Conservation (phyloP, 2,329 filamentous ascomycete species). For the Colletotrichum euphorbiae region DNA sequence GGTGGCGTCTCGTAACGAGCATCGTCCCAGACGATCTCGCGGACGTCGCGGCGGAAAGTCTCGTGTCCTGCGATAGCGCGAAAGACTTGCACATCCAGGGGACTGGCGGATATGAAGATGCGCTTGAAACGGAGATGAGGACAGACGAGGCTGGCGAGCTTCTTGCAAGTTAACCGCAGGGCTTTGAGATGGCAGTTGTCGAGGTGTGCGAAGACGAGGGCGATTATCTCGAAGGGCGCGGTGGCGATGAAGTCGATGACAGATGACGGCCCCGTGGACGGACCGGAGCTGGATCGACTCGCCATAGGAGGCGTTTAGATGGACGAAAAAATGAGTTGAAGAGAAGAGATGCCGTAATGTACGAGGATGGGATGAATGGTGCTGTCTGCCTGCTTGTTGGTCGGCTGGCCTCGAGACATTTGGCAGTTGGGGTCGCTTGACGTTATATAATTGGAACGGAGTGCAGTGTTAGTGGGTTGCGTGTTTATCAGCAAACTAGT, state of each 20-base stretch:
- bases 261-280: background rate
- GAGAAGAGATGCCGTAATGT: background rate
- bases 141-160: background rate
- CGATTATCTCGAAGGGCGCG: background rate
- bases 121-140: background rate
- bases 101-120: too few relatives aligned
- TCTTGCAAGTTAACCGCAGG: constrained; percentile 19
- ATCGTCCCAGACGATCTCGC: constrained; percentile 56
- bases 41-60: constrained; percentile 46
- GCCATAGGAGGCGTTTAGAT: background rate
- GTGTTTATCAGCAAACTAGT: too few relatives aligned
- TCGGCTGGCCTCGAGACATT: too few relatives aligned
- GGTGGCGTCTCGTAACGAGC: constrained; percentile 31
- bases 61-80: constrained; percentile 43
- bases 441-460: too few relatives aligned
- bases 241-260: background rate
- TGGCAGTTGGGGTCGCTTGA: too few relatives aligned
- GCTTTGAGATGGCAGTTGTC: constrained; percentile 17
- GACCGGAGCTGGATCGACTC: background rate
- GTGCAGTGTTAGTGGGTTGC: too few relatives aligned
- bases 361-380: too few relatives aligned
- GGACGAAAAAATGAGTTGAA: background rate
- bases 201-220: background rate
- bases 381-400: too few relatives aligned
- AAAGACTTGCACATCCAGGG: too few relatives aligned